These are phyloP conservation scores for Pseudogymnoascus sp. DNA, from an alignment of 2,329 filamentous ascomycete genomes.

Conservation along the genomic window DNA sequence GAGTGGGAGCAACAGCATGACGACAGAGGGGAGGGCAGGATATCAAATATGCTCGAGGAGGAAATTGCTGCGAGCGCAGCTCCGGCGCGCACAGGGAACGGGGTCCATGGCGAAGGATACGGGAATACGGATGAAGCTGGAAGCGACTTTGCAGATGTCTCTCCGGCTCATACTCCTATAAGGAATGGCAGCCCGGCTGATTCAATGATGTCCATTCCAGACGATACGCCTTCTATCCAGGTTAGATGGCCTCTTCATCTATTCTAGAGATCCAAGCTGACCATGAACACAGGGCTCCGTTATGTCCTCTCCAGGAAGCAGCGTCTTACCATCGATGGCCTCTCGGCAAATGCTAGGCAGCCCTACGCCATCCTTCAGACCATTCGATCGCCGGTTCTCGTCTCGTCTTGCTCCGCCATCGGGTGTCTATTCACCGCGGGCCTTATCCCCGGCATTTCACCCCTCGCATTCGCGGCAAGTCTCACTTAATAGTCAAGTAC, in stretches of 20 bases:
- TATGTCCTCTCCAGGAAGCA: constrained; percentile 63
- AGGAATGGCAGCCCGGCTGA: constrained; percentile 59
- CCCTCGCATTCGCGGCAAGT: constrained; percentile 71
- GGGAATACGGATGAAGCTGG: constrained; percentile 30
- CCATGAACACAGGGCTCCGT: constrained; percentile 44
- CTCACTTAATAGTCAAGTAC: constrained; percentile 64
- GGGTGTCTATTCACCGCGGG: constrained; percentile 52
- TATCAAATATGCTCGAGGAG: constrained; percentile 30
- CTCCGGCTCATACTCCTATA: constrained; percentile 43
- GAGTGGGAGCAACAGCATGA: constrained; percentile 19
- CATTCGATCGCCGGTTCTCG: constrained; percentile 91
- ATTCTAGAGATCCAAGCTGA: constrained; percentile 22
- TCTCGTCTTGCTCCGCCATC: constrained; percentile 64
- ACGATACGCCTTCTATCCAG: constrained; percentile 77
- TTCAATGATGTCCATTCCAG: constrained; percentile 64
- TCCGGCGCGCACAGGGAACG: constrained; percentile 16
- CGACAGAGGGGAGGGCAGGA: constrained; percentile 35
- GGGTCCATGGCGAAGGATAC: constrained; percentile 30
- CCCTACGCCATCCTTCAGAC: constrained; percentile 75
- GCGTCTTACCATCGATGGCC: constrained; percentile 59
- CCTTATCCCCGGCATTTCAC: constrained; percentile 62
- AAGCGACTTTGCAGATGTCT: constrained; percentile 43
- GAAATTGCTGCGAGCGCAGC: constrained; percentile 20
- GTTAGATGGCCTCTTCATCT: constrained; percentile 38
- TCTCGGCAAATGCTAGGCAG: constrained; percentile 58